Evolutionary conservation across 2,329 filamentous ascomycete species (phyloP).

Genomic region (Cytospora piceicola): DNA sequence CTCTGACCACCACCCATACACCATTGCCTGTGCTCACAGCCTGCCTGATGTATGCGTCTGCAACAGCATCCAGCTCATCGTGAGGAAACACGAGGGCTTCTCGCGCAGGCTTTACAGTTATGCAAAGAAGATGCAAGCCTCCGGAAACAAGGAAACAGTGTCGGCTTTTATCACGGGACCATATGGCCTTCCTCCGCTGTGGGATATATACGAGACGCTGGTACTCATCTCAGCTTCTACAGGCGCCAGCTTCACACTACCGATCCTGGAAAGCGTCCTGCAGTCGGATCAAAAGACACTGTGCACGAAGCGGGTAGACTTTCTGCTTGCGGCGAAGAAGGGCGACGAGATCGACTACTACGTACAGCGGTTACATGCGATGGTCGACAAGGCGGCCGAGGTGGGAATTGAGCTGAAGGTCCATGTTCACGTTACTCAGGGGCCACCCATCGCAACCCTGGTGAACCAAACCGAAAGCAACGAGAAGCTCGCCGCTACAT

Average conservation of each 20-base stretch:
- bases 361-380: slow-evolving; percentile 51
- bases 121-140: slow-evolving; percentile 44
- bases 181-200: slow-evolving; percentile 58
- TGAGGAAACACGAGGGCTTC: slow-evolving; percentile 61
- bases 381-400: slow-evolving; percentile 47
- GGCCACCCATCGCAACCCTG: slow-evolving; percentile 29
- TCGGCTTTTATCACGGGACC: slow-evolving; percentile 60
- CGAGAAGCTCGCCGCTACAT: slow-evolving; percentile 39
- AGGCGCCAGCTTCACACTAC: slow-evolving; percentile 64
- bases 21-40: slow-evolving; percentile 60
- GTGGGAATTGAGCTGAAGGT: slow-evolving; percentile 55
- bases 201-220: slow-evolving; percentile 63
- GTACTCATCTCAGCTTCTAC: slow-evolving; percentile 65
- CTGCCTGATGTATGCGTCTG: slow-evolving; percentile 57
- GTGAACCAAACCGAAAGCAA: slow-evolving; percentile 33
- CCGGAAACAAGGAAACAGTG: slow-evolving; percentile 39
- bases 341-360: slow-evolving; percentile 61
- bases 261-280: slow-evolving; percentile 60
- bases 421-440: slow-evolving; percentile 58
- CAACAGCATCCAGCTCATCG: slow-evolving; percentile 62
- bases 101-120: slow-evolving; percentile 56
- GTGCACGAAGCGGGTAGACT: slow-evolving; percentile 58
- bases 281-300: slow-evolving; percentile 42
- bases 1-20: slow-evolving; percentile 64
- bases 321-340: slow-evolving; percentile 56